Conservation (phyloP, 2,329 filamentous ascomycete genomes). For the Lachnellula arida region DNA sequence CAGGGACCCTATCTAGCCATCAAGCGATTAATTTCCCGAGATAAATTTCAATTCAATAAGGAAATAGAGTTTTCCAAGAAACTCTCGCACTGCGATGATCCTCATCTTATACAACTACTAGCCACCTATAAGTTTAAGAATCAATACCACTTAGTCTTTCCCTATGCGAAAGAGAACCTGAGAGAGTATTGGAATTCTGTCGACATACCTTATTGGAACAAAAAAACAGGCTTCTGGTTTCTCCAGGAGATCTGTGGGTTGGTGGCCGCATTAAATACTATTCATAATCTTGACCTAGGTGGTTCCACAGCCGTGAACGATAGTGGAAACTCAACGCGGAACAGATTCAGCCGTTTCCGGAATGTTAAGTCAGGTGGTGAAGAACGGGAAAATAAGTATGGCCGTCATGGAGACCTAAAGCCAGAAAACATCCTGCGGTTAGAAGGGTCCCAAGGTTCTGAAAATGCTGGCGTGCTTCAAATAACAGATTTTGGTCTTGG, state of each 20-base stretch:
- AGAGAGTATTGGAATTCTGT: slow-evolving; percentile 17
- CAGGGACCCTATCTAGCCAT: background rate
- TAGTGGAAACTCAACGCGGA: no score
- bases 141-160: slow-evolving; percentile 24
- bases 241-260: background rate
- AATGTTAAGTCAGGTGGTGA: background rate
- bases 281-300: background rate
- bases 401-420: slow-evolving; percentile 39
- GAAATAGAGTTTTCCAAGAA: background rate
- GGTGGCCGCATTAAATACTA: background rate
- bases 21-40: background rate
- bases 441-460: background rate
- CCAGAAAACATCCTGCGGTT: slow-evolving; percentile 36
- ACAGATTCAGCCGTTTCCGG: background rate
- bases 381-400: slow-evolving; percentile 17
- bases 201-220: background rate
- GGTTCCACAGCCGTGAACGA: background rate
- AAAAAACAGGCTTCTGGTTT: background rate
- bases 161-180: slow-evolving; percentile 20
- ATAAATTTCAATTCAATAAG: background rate
- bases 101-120: slow-evolving; percentile 20
- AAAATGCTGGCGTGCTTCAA: slow-evolving; percentile 8
- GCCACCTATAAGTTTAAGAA: slow-evolving; percentile 17
- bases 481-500: slow-evolving; percentile 25
- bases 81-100: background rate